Evolutionary conservation across 2,329 filamentous ascomycete species (phyloP).

Genomic region (Berkeleyomyces rouxiae): DNA sequence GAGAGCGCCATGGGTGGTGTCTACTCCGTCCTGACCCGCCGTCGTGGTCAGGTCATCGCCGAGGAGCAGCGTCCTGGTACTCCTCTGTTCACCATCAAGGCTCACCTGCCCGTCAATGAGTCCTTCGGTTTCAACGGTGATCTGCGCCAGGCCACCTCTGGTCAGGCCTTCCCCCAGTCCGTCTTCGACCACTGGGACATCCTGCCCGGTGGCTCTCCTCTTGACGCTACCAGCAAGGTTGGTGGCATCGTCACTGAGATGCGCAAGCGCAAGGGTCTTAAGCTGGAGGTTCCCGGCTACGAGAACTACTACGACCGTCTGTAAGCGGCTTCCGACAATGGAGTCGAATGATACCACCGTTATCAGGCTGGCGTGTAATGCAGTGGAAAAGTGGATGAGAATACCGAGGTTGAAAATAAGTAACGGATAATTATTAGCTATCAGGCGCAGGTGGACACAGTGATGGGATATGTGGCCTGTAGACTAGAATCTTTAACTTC

Average conservation of each 20-base stretch:
- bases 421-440: slow-evolving; percentile 4
- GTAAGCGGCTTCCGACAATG: slow-evolving; percentile 11
- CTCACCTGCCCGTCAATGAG: slow-evolving; percentile 90
- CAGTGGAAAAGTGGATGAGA: slow-evolving; percentile 14
- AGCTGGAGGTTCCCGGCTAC: slow-evolving; percentile 81
- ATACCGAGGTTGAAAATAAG: slow-evolving; percentile 12
- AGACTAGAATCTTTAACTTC: slow-evolving; percentile 12
- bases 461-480: slow-evolving; percentile 11
- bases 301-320: slow-evolving; percentile 42
- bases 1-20: slow-evolving; percentile 99
- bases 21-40: slow-evolving; percentile 94
- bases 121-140: slow-evolving; percentile 98
- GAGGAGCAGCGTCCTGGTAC: slow-evolving; percentile 98
- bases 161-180: slow-evolving; percentile 97
- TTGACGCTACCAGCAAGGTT: slow-evolving; percentile 68
- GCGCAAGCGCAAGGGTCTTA: slow-evolving; percentile 99
- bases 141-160: slow-evolving; percentile 80
- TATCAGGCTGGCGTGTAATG: slow-evolving; percentile 9
- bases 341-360: slow-evolving; percentile 13
- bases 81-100: slow-evolving; percentile 97
- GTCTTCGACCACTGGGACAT: slow-evolving; percentile 99
- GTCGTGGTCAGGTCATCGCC: slow-evolving; percentile 96
- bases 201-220: slow-evolving; percentile 80
- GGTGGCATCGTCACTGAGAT: slow-evolving; percentile 72
- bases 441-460: slow-evolving; percentile 5